Evolutionary conservation across 331 rosid genomes (phyloP).

Genomic region (Malus hybrid): DNA sequence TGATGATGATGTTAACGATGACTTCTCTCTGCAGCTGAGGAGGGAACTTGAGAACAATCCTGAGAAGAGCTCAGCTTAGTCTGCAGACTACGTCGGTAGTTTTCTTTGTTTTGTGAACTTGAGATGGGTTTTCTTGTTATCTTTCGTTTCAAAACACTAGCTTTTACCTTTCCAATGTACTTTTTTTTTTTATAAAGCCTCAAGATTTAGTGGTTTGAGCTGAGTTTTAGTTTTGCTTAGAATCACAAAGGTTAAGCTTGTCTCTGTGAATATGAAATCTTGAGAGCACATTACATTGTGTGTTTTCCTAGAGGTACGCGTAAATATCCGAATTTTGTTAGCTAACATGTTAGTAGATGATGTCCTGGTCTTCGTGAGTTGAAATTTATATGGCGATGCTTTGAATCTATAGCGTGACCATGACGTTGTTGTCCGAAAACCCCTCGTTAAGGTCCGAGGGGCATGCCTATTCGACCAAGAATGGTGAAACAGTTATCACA

Average conservation of each 20-base stretch:
- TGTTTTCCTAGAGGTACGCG: background rate
- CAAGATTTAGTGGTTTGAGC: background rate
- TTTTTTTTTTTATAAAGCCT: background rate
- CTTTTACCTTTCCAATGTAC: background rate
- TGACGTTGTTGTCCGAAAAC: too few relatives aligned
- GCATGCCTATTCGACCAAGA: too few relatives aligned
- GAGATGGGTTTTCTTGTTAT: slow-evolving; percentile 3
- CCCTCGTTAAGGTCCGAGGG: too few relatives aligned
- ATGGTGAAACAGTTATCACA: too few relatives aligned
- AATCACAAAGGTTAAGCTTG: background rate
- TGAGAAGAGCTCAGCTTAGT: slow-evolving; percentile 41
- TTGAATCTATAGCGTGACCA: too few relatives aligned
- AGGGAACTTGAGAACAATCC: slow-evolving; percentile 66
- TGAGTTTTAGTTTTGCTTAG: background rate
- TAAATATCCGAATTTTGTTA: too few relatives aligned
- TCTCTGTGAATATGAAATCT: background rate
- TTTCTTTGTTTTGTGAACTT: background rate
- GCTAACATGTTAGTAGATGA: too few relatives aligned
- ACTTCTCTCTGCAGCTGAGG: slow-evolving; percentile 3
- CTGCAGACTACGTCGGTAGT: background rate
- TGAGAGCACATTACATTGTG: background rate
- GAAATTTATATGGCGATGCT: too few relatives aligned
- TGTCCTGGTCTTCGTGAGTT: too few relatives aligned
- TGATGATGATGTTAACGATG: slow-evolving; percentile 84
- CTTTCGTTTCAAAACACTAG: background rate